Evolutionary conservation across 1,284 basidiomycete species (phyloP), one percentile per base, ranked within the genome.

Genomic region (Apiotrichum veenhuisii): DNA sequence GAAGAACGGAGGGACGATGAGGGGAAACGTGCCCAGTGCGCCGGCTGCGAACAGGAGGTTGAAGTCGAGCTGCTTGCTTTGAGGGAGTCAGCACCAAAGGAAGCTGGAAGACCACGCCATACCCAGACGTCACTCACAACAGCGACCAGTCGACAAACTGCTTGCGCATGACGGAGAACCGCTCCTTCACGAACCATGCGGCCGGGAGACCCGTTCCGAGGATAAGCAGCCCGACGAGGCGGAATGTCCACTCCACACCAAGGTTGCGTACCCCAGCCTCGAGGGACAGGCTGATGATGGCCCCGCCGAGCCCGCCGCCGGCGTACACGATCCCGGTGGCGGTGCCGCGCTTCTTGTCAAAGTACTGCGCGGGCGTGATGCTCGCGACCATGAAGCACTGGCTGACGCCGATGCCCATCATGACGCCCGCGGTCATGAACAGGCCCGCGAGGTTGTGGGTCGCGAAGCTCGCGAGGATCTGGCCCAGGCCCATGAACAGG

Each of bases 1-100:
- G 58, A 74, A 69, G 64, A 75, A 76, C 25, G 75, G 71, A 11
- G 74, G 71, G 3, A 77, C 72, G 53, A 75, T 68, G 20, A 77
- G 64, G 1, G 73, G 69, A 51, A 77, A 77, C 3, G 70, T 71
- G 3, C 58, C 71, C 9, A 76, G 50, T 4, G 68, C 71, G 5
- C 69, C 71, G 0, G 68, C 63, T 14, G 67, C 30, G 42, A 74
- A 67, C 50, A 76, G 56, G 26, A 71, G 57, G 26, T 64, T 60
- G 59, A 74, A 76, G 15, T 68, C 66, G 22, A 59, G 43, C 26
- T 70, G 61, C 33, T 58, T 60, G 61, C 75, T 74, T 8, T 70
- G 55, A 2, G 26, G n/a, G n/a, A 40, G 55, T 57, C 25, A 54
- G 52, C 46, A 11, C 3, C 15, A 3, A 33, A 34, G 5, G 9